Conservation (phyloP, 345 rosid species). For the Corchorus capsularis region DNA sequence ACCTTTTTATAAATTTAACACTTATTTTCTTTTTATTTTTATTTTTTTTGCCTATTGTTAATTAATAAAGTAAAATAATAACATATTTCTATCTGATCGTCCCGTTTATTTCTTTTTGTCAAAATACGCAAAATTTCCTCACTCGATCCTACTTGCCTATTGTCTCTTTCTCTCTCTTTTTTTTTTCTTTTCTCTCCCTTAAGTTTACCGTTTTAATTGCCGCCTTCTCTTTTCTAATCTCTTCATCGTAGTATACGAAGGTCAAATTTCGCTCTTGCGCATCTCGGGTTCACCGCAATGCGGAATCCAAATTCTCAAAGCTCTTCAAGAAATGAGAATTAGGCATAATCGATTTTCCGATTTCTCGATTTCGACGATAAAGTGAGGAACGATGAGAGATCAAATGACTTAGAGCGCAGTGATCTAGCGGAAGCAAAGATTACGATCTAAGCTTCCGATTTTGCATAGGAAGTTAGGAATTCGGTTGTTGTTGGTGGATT, state of each 20-base stretch:
- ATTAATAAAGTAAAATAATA: too few relatives aligned
- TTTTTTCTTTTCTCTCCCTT: not conserved
- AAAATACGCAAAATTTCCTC: not conserved
- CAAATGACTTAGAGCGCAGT: slow-evolving; percentile 29
- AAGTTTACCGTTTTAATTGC: slow-evolving; percentile 1
- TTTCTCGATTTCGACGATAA: slow-evolving; percentile 21
- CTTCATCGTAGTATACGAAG: not conserved
- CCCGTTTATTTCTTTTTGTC: not conserved
- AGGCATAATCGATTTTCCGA: slow-evolving; percentile 17
- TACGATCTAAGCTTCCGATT: slow-evolving; percentile 38
- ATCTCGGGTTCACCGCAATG: slow-evolving; percentile 17
- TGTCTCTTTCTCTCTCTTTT: not conserved
- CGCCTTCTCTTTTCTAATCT: not conserved
- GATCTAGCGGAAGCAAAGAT: slow-evolving; percentile 40
- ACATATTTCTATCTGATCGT: not conserved
- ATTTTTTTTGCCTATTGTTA: too few relatives aligned
- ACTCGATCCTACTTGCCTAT: slow-evolving; percentile 5
- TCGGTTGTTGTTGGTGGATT: slow-evolving; percentile 10
- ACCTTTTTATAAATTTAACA: not conserved
- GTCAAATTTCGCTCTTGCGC: slow-evolving; percentile 21
- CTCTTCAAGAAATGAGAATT: slow-evolving; percentile 17
- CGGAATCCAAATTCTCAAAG: slow-evolving; percentile 14
- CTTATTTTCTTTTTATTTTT: too few relatives aligned
- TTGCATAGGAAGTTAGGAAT: slow-evolving; percentile 31
- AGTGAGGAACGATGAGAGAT: slow-evolving; percentile 21